These are phyloP conservation scores for Microglena sp. DNA, from an alignment of 139 green algal species.

Conservation along the genomic window DNA sequence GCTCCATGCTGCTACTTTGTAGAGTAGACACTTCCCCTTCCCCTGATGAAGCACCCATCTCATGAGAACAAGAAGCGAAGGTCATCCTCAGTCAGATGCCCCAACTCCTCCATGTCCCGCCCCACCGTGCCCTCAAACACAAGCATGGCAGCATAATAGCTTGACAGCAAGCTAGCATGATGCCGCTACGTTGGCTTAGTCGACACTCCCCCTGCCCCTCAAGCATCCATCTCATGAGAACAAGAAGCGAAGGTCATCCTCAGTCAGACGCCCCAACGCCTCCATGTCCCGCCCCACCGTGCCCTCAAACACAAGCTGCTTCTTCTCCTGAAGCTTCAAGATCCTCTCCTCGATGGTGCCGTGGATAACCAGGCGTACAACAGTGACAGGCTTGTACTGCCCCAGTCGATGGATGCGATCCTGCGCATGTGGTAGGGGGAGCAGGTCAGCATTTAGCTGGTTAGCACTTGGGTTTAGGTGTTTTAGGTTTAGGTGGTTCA, in stretches of 20 bases:
- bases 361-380: slow-evolving; percentile 73
- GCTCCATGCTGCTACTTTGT: too few relatives aligned
- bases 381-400: slow-evolving; percentile 76
- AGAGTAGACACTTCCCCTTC: too few relatives aligned
- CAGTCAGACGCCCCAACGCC: slow-evolving; percentile 71
- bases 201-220: too few relatives aligned
- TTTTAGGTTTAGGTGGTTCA: too few relatives aligned
- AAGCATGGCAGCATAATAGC: too few relatives aligned
- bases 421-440: too few relatives aligned
- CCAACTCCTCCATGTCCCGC: slow-evolving; percentile 58
- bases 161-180: too few relatives aligned
- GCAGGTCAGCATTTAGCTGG: too few relatives aligned
- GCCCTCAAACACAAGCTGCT: slow-evolving; percentile 81
- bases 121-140: slow-evolving; percentile 87
- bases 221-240: slow-evolving; percentile 58
- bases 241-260: slow-evolving; percentile 87
- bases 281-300: slow-evolving; percentile 73
- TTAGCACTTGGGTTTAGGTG: too few relatives aligned
- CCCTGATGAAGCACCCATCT: too few relatives aligned
- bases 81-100: slow-evolving; percentile 77
- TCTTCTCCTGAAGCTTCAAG: slow-evolving; percentile 87
- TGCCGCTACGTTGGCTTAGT: too few relatives aligned
- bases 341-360: slow-evolving; percentile 91
- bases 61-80: slow-evolving; percentile 80
- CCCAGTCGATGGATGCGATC: slow-evolving; percentile 63